Evolutionary conservation across 2,329 filamentous ascomycete species (phyloP).

Genomic region (Allantophomopsis lycopodina): DNA sequence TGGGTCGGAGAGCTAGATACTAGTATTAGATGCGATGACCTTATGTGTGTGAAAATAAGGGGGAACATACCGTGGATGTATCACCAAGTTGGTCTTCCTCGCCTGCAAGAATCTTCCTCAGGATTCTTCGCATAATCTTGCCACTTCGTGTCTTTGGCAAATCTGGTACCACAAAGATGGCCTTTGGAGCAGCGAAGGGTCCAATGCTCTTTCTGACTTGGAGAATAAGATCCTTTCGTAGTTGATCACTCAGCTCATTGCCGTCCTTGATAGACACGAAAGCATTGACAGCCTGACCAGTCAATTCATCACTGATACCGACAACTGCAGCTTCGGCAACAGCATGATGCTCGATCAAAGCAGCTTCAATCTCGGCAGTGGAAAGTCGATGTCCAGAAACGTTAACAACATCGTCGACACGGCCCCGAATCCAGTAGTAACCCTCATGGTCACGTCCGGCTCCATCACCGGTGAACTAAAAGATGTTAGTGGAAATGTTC

Average conservation of each 20-base stretch:
- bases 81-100: conserved; percentile 97
- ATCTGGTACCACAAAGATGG: conserved; percentile 80
- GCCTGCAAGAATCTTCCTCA: conserved; percentile 92
- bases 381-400: conserved; percentile 93
- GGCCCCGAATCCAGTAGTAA: conserved; percentile 99
- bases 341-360: conserved; percentile 78
- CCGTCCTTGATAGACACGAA: conserved; percentile 89
- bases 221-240: conserved; percentile 85
- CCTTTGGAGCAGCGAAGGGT: conserved; percentile 92
- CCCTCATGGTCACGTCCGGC: conserved; percentile 94
- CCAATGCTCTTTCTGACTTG: conserved; percentile 97
- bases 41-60: conserved; percentile 1
- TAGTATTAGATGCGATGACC: conserved; percentile 4
- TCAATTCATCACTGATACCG: conserved; percentile 83
- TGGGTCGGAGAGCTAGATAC: conserved; percentile 70
- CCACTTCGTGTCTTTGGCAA: conserved; percentile 94
- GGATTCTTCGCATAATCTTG: conserved; percentile 96
- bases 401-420: conserved; percentile 97
- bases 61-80: conserved; percentile 56
- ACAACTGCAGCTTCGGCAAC: conserved; percentile 95
- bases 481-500: conserved; percentile 4
- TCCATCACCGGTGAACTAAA: conserved; percentile 79
- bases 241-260: conserved; percentile 59
- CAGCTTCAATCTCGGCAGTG: conserved; percentile 95
- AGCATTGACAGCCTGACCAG: conserved; percentile 92